Percentiles rank a stretch among this genome's conserved stretches.
Conservation (phyloP, 1,284 basidiomycete genomes). For the Cerrena zonata region DNA sequence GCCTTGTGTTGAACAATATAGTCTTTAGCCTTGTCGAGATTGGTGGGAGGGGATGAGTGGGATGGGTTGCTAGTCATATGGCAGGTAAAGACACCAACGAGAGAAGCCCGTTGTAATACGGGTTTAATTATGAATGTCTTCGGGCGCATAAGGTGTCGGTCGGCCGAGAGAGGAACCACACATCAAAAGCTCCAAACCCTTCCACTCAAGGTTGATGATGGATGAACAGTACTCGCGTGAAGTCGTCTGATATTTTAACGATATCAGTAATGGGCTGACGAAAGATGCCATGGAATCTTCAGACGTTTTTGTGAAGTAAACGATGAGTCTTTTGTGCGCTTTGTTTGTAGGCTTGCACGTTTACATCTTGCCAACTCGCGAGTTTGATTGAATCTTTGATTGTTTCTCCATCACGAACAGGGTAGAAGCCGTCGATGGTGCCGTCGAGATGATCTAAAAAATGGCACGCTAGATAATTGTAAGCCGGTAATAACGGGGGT, state of each 20-base stretch:
- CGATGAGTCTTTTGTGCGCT: slow-evolving; percentile 89
- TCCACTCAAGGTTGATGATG: neutral
- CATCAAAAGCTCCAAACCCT: neutral
- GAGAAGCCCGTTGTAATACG: slow-evolving; percentile 41
- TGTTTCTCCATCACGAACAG: slow-evolving; percentile 42
- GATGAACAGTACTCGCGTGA: neutral
- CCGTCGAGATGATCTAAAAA: slow-evolving; percentile 41
- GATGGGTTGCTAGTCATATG: slow-evolving; percentile 60
- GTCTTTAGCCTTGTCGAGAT: slow-evolving; percentile 49
- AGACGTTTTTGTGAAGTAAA: slow-evolving; percentile 85
- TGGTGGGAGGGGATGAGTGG: slow-evolving; percentile 42
- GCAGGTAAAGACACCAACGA: slow-evolving; percentile 36
- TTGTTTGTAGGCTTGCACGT: slow-evolving; percentile 88
- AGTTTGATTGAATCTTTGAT: slow-evolving; percentile 85
- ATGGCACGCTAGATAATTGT: slow-evolving; percentile 36
- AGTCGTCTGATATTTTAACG: slow-evolving; percentile 36
- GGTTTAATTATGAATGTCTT: slow-evolving; percentile 39
- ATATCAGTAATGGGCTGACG: slow-evolving; percentile 60
- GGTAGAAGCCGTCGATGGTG: slow-evolving; percentile 27
- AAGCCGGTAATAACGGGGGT: slow-evolving; percentile 21
- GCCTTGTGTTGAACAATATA: slow-evolving; percentile 80
- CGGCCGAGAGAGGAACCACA: slow-evolving; percentile 12
- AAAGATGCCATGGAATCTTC: slow-evolving; percentile 87
- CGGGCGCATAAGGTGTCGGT: slow-evolving; percentile 8
- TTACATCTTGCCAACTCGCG: slow-evolving; percentile 97